phyloP scores from a whole-genome alignment of 164 flowering plant genomes.

The Euptelea pleiosperma region DNA sequence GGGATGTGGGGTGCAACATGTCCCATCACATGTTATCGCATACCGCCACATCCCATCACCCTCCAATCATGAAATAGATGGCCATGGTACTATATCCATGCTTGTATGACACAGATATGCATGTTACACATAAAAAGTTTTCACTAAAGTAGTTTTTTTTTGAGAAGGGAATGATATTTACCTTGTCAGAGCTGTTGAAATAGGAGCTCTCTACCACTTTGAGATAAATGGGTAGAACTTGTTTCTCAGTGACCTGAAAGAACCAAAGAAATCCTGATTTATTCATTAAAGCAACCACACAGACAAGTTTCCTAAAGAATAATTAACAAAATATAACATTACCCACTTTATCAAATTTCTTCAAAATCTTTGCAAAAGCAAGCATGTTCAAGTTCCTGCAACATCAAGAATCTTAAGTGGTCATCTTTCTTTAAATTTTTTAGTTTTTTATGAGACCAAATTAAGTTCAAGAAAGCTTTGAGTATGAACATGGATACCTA shows the following conservation, averaged over 20 bases:
- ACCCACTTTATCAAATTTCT: constrained; percentile 92
- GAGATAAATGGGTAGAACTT: constrained; percentile 79
- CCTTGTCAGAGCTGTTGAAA: constrained; percentile 95
- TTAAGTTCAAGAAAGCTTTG: background rate
- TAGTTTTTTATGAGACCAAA: background rate
- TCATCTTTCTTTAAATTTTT: too few species aligned
- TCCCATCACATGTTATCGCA: background rate
- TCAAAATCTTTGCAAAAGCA: constrained; percentile 89
- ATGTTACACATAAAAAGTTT: too few species aligned
- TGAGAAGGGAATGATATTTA: constrained; percentile 18
- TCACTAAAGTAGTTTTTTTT: too few species aligned
- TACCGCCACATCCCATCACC: constrained; percentile 18
- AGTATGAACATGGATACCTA: constrained; percentile 37
- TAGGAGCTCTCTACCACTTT: constrained; percentile 92
- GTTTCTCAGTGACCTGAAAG: constrained; percentile 76
- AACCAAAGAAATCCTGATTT: constrained; percentile 7
- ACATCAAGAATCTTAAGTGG: background rate
- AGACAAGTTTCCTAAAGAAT: background rate
- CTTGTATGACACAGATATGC: too few species aligned
- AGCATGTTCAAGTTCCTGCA: constrained; percentile 93
- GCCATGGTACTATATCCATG: too few species aligned
- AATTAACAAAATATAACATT: background rate
- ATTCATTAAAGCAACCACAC: background rate
- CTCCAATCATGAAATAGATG: constrained; percentile 16
- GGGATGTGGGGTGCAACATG: constrained; percentile 12